Percentiles rank a stretch among this genome's conserved stretches.
Conservation (phyloP, 768 basidiomycete genomes). For the Mycena capillaripes region DNA sequence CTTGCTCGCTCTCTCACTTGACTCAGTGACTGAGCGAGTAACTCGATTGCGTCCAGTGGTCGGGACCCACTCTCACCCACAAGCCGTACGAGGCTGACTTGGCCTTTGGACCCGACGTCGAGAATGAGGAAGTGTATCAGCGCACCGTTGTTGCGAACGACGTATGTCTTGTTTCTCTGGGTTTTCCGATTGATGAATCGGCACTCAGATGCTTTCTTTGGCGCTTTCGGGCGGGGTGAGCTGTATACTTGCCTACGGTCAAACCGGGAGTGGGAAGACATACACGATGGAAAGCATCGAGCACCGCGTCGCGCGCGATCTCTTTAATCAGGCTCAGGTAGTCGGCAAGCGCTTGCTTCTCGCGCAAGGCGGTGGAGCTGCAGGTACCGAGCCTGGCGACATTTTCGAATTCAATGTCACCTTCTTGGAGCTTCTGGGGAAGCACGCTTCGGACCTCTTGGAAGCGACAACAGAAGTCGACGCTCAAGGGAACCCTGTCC, state of each 20-base stretch:
- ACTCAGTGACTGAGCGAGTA: neutral
- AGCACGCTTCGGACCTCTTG: conserved; percentile 46
- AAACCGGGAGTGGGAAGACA: conserved; percentile 50
- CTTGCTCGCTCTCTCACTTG: neutral
- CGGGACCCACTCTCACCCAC: conserved; percentile 51
- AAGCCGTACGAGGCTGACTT: conserved; percentile 50
- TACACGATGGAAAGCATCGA: conserved; percentile 52
- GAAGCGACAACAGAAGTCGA: conserved; percentile 41
- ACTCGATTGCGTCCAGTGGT: conserved; percentile 43
- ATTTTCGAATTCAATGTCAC: conserved; percentile 50
- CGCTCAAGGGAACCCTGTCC: conserved; percentile 41
- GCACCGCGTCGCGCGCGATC: conserved; percentile 49
- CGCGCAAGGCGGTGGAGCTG: conserved; percentile 28
- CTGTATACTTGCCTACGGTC: conserved; percentile 51
- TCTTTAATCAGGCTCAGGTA: conserved; percentile 42
- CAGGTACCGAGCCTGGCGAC: conserved; percentile 27
- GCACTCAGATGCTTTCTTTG: conserved; percentile 42
- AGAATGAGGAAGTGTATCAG: conserved; percentile 52
- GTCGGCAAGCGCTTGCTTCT: conserved; percentile 39
- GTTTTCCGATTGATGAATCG: neutral
- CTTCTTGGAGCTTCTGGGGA: conserved; percentile 51
- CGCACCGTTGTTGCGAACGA: conserved; percentile 47
- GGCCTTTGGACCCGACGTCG: conserved; percentile 47
- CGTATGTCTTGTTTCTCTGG: conserved; percentile 33
- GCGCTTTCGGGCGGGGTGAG: conserved; percentile 47